Percentiles rank a stretch among this genome's conserved stretches.
These are phyloP conservation scores for Globisporangium perplexum DNA, from an alignment of 352 stramenopile species.

Conservation along the genomic window DNA sequence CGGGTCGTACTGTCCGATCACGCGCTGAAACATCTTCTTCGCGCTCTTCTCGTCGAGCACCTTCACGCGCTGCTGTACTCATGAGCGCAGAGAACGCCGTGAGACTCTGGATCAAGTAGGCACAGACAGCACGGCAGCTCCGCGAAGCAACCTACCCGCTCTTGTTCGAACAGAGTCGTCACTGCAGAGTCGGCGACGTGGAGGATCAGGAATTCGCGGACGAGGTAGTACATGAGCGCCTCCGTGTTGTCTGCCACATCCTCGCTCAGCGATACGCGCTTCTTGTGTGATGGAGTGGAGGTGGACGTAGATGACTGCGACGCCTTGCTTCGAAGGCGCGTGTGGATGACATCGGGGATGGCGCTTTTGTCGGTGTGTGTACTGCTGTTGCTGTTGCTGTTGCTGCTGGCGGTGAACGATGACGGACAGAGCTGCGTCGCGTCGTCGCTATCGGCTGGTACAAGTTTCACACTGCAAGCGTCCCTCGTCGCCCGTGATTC, in stretches of 20 bases:
- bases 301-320: neutral
- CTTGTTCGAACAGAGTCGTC: conserved; percentile 34
- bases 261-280: conserved; percentile 2
- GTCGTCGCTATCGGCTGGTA: neutral
- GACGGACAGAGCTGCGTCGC: neutral
- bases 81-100: neutral
- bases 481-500: neutral
- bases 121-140: neutral
- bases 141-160: conserved; percentile 15
- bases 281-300: conserved; percentile 2
- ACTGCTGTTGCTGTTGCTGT: no score
- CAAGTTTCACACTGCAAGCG: neutral
- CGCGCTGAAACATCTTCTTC: conserved; percentile 8
- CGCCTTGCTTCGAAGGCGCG: conserved; percentile 9
- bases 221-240: conserved; percentile 39
- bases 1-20: conserved; percentile 11
- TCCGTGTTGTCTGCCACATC: conserved; percentile 11
- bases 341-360: conserved; percentile 10
- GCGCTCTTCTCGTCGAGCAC: conserved; percentile 11
- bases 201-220: conserved; percentile 53
- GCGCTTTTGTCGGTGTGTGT: neutral
- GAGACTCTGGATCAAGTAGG: neutral
- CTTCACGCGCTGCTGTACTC: conserved; percentile 1
- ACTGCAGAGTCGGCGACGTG: conserved; percentile 29
- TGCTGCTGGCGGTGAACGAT: neutral